phyloP scores from a whole-genome alignment of 495 filamentous ascomycete species.

The Penicillium macrosclerotiorum region DNA sequence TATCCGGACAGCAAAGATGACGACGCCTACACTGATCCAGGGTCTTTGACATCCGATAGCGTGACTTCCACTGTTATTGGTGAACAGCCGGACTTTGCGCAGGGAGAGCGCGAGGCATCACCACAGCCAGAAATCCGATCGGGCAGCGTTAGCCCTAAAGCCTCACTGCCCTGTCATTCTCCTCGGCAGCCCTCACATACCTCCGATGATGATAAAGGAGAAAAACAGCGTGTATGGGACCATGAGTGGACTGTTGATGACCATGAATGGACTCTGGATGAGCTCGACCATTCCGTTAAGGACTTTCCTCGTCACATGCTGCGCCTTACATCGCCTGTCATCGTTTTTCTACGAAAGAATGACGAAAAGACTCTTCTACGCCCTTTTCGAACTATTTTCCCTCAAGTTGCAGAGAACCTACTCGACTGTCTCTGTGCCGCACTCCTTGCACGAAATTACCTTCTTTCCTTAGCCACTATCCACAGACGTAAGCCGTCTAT shows the following conservation, averaged over 20 bases:
- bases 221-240: conserved; percentile 35
- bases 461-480: conserved; percentile 37
- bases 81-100: conserved; percentile 22
- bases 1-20: conserved; percentile 29
- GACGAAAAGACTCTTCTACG: conserved; percentile 37
- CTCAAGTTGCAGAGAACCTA: conserved; percentile 50
- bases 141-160: conserved; percentile 26
- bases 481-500: conserved; percentile 26
- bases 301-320: conserved; percentile 45
- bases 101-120: conserved; percentile 15
- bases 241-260: conserved; percentile 46
- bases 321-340: conserved; percentile 45
- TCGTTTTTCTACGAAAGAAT: conserved; percentile 39
- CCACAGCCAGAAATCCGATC: conserved; percentile 27
- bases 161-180: conserved; percentile 19
- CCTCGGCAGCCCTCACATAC: conserved; percentile 25
- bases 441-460: conserved; percentile 61
- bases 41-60: conserved; percentile 32
- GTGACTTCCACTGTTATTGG: conserved; percentile 27
- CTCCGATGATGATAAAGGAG: conserved; percentile 29
- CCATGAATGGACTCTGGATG: conserved; percentile 46
- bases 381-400: conserved; percentile 59
- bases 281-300: conserved; percentile 43
- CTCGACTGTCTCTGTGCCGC: conserved; percentile 65
- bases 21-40: conserved; percentile 28